Percentiles rank a stretch among this genome's conserved stretches.
Conservation (phyloP, 192 early-diverging fungal species). For the Backusella westeae region DNA sequence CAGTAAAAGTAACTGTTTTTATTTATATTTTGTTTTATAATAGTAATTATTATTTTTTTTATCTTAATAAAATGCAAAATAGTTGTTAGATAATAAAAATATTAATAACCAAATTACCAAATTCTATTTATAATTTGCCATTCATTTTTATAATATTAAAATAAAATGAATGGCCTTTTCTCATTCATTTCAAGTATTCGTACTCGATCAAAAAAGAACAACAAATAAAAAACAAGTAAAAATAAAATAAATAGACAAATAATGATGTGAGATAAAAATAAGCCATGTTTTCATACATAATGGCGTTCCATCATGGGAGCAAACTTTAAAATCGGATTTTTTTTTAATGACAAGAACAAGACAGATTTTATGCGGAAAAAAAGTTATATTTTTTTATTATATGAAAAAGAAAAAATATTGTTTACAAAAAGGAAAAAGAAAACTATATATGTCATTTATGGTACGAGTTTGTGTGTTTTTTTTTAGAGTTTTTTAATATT, state of each 20-base stretch:
- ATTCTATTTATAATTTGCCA: neutral
- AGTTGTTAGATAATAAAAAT: neutral
- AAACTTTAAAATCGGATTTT: neutral
- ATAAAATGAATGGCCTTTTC: neutral
- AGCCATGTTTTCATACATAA: neutral
- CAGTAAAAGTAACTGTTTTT: neutral
- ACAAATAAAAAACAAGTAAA: neutral
- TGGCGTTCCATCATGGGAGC: neutral
- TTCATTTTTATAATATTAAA: neutral
- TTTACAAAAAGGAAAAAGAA: neutral
- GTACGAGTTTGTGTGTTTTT: neutral
- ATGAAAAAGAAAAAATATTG: neutral
- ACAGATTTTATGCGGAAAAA: neutral
- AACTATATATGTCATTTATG: neutral
- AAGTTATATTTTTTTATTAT: neutral
- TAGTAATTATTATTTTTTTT: neutral
- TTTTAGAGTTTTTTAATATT: slow-evolving; percentile 24
- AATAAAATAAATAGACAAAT: neutral
- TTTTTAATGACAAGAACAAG: neutral
- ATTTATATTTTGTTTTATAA: neutral
- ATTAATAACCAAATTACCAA: neutral
- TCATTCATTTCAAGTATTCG: neutral
- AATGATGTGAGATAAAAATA: neutral
- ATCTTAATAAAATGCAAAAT: neutral
- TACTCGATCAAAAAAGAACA: neutral